A percentile compares a stretch with the other conserved stretches of the same genome.
Conservation (phyloP, 176 grass and related monocot genomes). For the Bromus sterilis region DNA sequence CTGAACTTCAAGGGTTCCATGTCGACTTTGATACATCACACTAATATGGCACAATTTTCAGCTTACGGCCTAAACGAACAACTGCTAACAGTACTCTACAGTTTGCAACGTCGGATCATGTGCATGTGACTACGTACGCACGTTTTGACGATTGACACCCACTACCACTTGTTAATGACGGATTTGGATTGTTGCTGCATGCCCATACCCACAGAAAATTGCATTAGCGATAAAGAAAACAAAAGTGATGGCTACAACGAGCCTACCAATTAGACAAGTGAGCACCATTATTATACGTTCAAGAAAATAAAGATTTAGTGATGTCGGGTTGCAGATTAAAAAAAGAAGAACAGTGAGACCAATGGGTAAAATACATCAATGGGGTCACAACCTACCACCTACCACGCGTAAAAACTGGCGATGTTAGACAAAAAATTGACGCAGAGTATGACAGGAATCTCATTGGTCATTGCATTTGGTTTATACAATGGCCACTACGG, state of each 20-base stretch:
- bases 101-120: not conserved
- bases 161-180: not conserved
- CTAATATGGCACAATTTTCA: not conserved
- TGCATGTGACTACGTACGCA: constrained; percentile 3
- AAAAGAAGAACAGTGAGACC: not conserved
- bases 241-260: not conserved
- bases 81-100: not conserved
- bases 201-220: constrained; percentile 9
- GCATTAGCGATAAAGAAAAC: not conserved
- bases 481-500: too few species aligned
- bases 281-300: not conserved
- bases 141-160: not conserved
- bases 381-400: not conserved
- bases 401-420: not conserved
- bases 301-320: not conserved
- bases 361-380: not conserved
- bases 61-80: not conserved
- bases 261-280: not conserved
- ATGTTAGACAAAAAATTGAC: not conserved
- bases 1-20: too few species aligned
- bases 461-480: too few species aligned
- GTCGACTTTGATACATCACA: not conserved
- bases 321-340: too few species aligned
- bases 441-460: not conserved
- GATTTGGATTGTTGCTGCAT: not conserved